Base-by-base conservation (phyloP, 257 asterid species). In the Thymus mandschuricus region DNA sequence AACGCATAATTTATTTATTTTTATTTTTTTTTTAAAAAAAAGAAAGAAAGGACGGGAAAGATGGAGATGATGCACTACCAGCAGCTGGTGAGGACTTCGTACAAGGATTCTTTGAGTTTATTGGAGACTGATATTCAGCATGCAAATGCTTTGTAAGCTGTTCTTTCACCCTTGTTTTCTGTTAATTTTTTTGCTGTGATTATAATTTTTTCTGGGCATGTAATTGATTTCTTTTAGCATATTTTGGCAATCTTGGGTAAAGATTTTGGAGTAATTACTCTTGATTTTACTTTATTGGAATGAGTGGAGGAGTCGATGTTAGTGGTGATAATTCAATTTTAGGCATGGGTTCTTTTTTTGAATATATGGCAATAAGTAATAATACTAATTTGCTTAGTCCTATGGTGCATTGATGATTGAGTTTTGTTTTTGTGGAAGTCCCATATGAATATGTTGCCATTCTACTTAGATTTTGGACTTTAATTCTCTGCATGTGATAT, bases 81-180 rank as follows among this genome's bases (percentile, higher is more conserved):
- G 80, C 89, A 85, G 84, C 79, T 88, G 68, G 87, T 87, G 12
- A 84, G 84, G 80, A 66, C 69, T 81, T 86, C 95, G 33, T 88
- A 79, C 81, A 80, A 71, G 76, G 95, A 89, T 11, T 85, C 96
- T 50, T 61, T 89, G 78, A 89, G 85, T 81, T 84, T 82, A 73
- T 81, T 92, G 66, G 98, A 92, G 83, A 77, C 86, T 73, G 98
- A 92, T 81, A 82, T 89, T 63, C 95, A 84, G 76, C 90, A 86
- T 80, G 97, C 96, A 51, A 92, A 92, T 83, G 77, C 86, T 79
- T 68, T 92, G 98, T 92, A 83, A 84, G 97, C 71, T 75, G 45
- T 11, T 65, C 45, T 52, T 67, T 70, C 21, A 2, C 33, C 50
- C 33, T 66, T 44, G 8, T 44, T 3, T 44, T 9, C 44, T 6